Evolutionary conservation across 257 asterid species (phyloP), one percentile per base, ranked within the genome.

Genomic region (Jaltomata sinuosa): DNA sequence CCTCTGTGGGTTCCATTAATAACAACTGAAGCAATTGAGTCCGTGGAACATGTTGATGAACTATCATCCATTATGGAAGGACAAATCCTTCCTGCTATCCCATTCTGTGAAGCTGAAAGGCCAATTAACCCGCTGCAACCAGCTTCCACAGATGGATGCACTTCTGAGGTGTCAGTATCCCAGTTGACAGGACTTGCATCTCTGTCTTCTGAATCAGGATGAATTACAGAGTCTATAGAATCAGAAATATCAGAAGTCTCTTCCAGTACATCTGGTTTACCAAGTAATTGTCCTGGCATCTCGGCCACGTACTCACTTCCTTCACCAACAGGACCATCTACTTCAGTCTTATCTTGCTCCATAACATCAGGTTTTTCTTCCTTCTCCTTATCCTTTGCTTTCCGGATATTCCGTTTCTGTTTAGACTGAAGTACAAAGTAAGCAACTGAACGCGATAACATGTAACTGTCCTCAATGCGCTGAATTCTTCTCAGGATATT

Each of bases 41-140:
- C 98, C 22, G 97, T 90, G 82, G 97, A 97, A 87, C 98, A 94
- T 53, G 96, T 92, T 72, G 98, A 97, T 50, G 97, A 95, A 91
- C 92, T 95, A 86, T 97, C 99, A 77, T 94, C 99, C 29, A 68
- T 68, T 45, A 34, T 68, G 77, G 77, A 68, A 68, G 77, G 50
- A 68, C 77, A 34, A 19, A 7, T 64, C 72, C 49, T 68, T 87
- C 76, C 49, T 34, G 49, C 77, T 68, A 36, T 34, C 50, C 40
- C 77, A 34, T 68, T 34, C 49, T 68, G 49, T 16, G 16, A 68
- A 68, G 16, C 45, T 65, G 45, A 8, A 65, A 65, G 74, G 74
- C 74, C 45, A 31, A 65, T 65, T 31, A 65, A 65, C 25, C 45
- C 22, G 50, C 49, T 68, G 49, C 50, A 68, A 68, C 77, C 77